Conservation (phyloP, 257 asterid genomes). For the Primulina eburnea region DNA sequence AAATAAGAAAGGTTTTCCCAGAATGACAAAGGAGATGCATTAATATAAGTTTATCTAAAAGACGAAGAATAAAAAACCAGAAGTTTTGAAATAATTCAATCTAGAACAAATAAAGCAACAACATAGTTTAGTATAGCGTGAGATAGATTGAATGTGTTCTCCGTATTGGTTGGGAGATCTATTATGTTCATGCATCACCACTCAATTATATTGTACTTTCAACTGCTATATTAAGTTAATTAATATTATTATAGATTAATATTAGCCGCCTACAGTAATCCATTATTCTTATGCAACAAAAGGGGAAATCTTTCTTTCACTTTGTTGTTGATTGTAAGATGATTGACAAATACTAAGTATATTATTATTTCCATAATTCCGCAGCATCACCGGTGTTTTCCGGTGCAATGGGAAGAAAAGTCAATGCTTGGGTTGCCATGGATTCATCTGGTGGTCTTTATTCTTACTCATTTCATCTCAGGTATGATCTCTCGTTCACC, state of each 20-base stretch:
- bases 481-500: constrained; percentile 23
- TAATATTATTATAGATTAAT: constrained; percentile 28
- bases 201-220: constrained; percentile 19
- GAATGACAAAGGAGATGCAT: too few relatives aligned
- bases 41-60: too few relatives aligned
- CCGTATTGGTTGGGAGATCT: constrained; percentile 22
- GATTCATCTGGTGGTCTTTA: constrained; percentile 41
- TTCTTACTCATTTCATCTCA: constrained; percentile 47
- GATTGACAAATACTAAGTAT: background rate
- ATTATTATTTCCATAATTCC: too few relatives aligned
- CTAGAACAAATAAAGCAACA: too few relatives aligned
- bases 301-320: background rate
- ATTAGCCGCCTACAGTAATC: background rate
- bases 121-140: too few relatives aligned
- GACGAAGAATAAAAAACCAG: too few relatives aligned
- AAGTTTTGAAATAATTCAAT: too few relatives aligned
- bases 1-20: too few relatives aligned
- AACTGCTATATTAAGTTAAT: constrained; percentile 39
- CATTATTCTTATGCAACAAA: background rate
- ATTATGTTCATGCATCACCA: too few relatives aligned
- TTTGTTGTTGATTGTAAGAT: background rate
- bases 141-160: too few relatives aligned
- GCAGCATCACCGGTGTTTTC: background rate
- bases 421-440: constrained; percentile 38
- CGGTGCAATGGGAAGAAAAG: constrained; percentile 36